Evolutionary conservation across 192 early-diverging fungal species (phyloP), one percentile per base, ranked within the genome.

Genomic region (Gaertneriomyces semiglobifer): DNA sequence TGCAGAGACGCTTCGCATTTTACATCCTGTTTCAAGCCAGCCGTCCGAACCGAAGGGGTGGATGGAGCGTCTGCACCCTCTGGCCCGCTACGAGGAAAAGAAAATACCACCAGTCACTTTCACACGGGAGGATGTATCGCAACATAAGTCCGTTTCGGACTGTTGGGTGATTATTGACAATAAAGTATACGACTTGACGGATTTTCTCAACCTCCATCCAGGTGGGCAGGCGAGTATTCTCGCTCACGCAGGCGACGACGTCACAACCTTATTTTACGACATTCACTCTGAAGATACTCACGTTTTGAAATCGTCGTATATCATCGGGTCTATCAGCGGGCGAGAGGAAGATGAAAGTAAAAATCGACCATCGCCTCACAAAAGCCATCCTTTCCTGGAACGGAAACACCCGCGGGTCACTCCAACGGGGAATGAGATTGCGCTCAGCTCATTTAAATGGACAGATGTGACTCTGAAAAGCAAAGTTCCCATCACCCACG

Each of bases 401-500:
- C 25, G 25, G 25, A 52, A 52, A 52, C 50, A 52, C 50, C 50
- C 50, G n/a, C n/a, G 20, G n/a, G n/a, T 52, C n/a, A 52, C 50
- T 18, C 50, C 50, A n/a, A 20, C n/a, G 5, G 50, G 50, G 6
- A n/a, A 58, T 9, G 4, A 16, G 14, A 58, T 58, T 33, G 16
- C 33, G 14, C 33, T 58, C 18, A 58, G 33, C 14, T 33, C 19
- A 14, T 14, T 19, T 7, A 18, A 33, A 5, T 58, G 56, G 56
- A 58, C 33, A 58, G 40, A 33, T 0, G 19, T n/a, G 40, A 20
- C 25, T 6, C 60, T 61, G 3, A 20, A 46, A 14, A 45, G 5
- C 5, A 61, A 61, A 61, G 42, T 46, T 10, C n/a, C n/a, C n/a
- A 42, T 61, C 60, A 61, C 39, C 7, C 60, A 61, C 60, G 60